Conservation (phyloP, 495 filamentous ascomycete genomes). For the Daldinia childiae region DNA sequence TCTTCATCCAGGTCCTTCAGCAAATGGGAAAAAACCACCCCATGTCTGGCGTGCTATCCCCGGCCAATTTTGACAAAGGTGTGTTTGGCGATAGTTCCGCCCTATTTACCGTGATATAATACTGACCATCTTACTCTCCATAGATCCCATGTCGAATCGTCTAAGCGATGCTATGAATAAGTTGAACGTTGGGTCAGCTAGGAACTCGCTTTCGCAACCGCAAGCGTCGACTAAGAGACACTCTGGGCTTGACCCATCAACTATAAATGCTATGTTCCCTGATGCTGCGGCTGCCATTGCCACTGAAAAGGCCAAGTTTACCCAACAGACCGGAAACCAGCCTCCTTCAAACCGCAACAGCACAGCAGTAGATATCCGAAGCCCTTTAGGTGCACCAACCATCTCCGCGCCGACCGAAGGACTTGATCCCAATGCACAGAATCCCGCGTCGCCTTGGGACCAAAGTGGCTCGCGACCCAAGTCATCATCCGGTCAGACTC, state of each 20-base stretch:
- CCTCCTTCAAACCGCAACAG: conserved; percentile 95
- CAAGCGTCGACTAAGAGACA: conserved; percentile 81
- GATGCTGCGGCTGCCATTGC: conserved; percentile 97
- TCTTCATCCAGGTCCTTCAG: conserved; percentile 98
- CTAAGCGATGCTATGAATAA: conserved; percentile 98
- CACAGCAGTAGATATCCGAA: conserved; percentile 79
- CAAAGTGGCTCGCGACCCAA: conserved; percentile 77
- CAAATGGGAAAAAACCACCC: conserved; percentile 98
- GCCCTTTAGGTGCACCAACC: conserved; percentile 79
- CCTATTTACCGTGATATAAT: neutral
- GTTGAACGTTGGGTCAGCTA: conserved; percentile 82
- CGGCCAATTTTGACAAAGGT: conserved; percentile 98
- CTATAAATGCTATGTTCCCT: conserved; percentile 99
- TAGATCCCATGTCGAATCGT: conserved; percentile 97
- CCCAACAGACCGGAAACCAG: conserved; percentile 89
- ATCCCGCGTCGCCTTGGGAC: conserved; percentile 80
- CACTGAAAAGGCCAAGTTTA: conserved; percentile 96
- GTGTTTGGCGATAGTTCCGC: conserved; percentile 34
- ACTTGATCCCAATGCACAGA: conserved; percentile 60
- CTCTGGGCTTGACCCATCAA: conserved; percentile 88
- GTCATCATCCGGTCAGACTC: conserved; percentile 84
- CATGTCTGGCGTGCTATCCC: conserved; percentile 95
- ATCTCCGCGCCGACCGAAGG: conserved; percentile 71
- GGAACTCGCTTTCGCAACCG: conserved; percentile 87
- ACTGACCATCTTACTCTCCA: conserved; percentile 16